A percentile compares a stretch with the other conserved stretches of the same genome.
Conservation (phyloP, 768 basidiomycete genomes). For the Leucocoprinus sp. region DNA sequence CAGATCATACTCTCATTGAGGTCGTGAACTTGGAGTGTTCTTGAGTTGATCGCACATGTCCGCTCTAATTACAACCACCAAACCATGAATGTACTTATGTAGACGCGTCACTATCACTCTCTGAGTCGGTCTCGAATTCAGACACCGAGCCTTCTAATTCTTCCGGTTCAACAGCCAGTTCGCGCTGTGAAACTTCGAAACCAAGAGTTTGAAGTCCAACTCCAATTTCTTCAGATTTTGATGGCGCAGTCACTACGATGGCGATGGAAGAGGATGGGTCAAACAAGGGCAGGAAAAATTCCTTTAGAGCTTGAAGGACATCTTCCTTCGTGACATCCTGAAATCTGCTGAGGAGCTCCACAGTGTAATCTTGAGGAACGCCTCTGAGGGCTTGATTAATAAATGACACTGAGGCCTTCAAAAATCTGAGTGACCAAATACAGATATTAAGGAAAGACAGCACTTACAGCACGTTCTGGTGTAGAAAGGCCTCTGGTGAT, state of each 20-base stretch:
- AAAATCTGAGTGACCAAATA: background rate
- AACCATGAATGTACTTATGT: background rate
- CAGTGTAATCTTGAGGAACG: constrained; percentile 64
- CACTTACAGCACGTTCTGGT: constrained; percentile 72
- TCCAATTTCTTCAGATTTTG: constrained; percentile 66
- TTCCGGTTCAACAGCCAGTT: constrained; percentile 49
- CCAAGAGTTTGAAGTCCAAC: constrained; percentile 58
- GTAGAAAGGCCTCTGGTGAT: constrained; percentile 80
- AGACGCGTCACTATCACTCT: background rate
- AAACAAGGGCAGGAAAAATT: constrained; percentile 83
- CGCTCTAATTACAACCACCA: background rate
- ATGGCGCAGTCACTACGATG: constrained; percentile 76
- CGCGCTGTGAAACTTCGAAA: constrained; percentile 69
- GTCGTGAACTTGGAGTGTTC: constrained; percentile 29
- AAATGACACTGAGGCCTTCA: constrained; percentile 75
- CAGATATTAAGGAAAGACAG: background rate
- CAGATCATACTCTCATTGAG: constrained; percentile 53
- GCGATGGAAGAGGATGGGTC: constrained; percentile 66
- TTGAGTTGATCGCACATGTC: no score
- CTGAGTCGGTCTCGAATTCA: constrained; percentile 21
- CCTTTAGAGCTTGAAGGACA: constrained; percentile 58
- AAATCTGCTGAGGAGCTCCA: constrained; percentile 70
- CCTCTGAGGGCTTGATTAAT: constrained; percentile 87
- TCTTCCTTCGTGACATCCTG: constrained; percentile 76
- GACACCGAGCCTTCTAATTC: constrained; percentile 37